Conservation (phyloP, 768 basidiomycete genomes). For the Leucogyrophana mollusca region DNA sequence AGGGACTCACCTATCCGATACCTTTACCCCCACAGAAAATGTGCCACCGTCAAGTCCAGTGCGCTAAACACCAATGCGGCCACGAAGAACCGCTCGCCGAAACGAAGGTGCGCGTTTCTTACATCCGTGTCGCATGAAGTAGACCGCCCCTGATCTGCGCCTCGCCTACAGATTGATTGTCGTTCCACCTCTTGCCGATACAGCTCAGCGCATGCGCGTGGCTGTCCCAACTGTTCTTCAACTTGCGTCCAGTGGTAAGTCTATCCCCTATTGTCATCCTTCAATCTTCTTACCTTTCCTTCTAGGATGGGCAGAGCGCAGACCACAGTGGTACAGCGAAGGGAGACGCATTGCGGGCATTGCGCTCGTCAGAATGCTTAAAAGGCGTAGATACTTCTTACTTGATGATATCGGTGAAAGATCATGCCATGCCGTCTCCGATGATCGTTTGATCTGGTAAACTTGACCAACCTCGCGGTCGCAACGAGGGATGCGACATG, state of each 20-base stretch:
- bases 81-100: conserved; percentile 32
- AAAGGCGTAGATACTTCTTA: conserved; percentile 1
- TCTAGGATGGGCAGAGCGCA: conserved; percentile 22
- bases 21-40: conserved; percentile 22
- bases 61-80: conserved; percentile 36
- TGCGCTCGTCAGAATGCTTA: conserved; percentile 16
- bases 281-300: conserved; percentile 13
- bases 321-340: conserved; percentile 16
- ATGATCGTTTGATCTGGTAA: conserved; percentile 11
- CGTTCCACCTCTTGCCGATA: conserved; percentile 39
- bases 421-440: conserved; percentile 2
- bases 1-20: neutral
- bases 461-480: conserved; percentile 14
- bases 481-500: conserved; percentile 21
- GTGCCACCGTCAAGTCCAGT: conserved; percentile 43
- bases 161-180: conserved; percentile 41
- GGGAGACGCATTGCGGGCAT: conserved; percentile 16
- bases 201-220: conserved; percentile 33
- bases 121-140: conserved; percentile 18
- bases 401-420: too few species aligned
- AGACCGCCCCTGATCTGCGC: neutral
- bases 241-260: conserved; percentile 43
- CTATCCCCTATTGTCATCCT: conserved; percentile 1
- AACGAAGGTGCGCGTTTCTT: conserved; percentile 27
- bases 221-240: conserved; percentile 35